phyloP scores from a whole-genome alignment of 164 flowering plant genomes.

The Santalum album region DNA sequence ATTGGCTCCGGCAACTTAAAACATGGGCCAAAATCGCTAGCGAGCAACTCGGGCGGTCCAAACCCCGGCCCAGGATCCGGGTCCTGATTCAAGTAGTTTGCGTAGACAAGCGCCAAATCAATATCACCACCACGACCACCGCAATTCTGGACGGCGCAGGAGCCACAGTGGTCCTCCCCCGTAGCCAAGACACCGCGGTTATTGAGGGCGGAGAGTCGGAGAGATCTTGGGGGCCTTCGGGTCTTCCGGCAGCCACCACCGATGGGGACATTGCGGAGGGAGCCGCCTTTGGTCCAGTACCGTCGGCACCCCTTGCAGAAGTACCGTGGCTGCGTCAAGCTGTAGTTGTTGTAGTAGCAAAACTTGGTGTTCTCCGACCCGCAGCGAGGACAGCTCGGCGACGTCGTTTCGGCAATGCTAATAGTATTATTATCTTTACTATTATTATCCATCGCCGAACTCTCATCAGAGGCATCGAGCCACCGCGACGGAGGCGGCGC shows the following conservation, averaged over 20 bases:
- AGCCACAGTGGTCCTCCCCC: not conserved
- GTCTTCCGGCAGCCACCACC: conserved; percentile 72
- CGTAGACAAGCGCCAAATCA: conserved; percentile 45
- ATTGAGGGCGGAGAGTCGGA: not conserved
- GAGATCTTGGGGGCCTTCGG: conserved; percentile 20
- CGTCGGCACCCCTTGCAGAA: conserved; percentile 62
- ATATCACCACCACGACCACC: conserved; percentile 17
- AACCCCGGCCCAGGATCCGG: not conserved
- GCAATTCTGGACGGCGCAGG: not conserved
- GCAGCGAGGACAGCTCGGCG: conserved; percentile 50
- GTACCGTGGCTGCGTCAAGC: conserved; percentile 72
- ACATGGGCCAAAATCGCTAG: no score
- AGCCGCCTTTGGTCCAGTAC: conserved; percentile 85
- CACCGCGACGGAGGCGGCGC: no score
- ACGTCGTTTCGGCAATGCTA: no score
- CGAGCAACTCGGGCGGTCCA: no score
- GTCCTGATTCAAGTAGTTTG: conserved; percentile 39
- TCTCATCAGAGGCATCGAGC: no score
- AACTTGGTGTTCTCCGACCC: conserved; percentile 53
- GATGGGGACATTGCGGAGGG: conserved; percentile 63
- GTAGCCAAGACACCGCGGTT: not conserved
- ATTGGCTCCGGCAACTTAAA: no score
- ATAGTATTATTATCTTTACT: no score
- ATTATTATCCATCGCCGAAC: no score
- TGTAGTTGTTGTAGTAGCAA: conserved; percentile 74